Evolutionary conservation across 768 basidiomycete genomes (phyloP).

Genomic region (Mycena vitilis): DNA sequence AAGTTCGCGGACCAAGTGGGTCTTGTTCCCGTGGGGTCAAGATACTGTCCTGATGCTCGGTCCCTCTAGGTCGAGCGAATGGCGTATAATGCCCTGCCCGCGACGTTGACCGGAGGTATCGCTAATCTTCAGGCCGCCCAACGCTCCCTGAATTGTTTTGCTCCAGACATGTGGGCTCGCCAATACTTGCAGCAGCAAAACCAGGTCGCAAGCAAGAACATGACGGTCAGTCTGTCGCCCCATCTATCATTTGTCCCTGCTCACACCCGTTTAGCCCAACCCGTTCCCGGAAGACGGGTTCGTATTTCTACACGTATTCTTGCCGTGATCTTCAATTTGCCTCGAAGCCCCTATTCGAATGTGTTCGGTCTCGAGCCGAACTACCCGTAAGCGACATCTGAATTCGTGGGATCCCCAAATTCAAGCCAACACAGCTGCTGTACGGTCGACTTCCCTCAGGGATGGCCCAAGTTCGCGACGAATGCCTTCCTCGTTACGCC

Average conservation of each 20-base stretch:
- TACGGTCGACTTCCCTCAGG: constrained; percentile 57
- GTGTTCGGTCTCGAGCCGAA: constrained; percentile 57
- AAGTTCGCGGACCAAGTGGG: constrained; percentile 62
- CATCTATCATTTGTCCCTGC: constrained; percentile 9
- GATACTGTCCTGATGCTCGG: no score
- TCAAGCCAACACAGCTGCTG: constrained; percentile 44
- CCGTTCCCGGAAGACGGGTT: constrained; percentile 66
- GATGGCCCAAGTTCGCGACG: constrained; percentile 57
- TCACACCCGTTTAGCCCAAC: constrained; percentile 47
- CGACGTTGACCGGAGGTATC: constrained; percentile 51
- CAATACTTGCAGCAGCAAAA: constrained; percentile 72
- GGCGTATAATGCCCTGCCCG: constrained; percentile 55
- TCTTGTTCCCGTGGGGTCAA: not conserved
- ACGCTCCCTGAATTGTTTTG: not conserved
- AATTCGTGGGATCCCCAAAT: not conserved
- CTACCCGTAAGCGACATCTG: constrained; percentile 45
- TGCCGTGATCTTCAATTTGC: constrained; percentile 2
- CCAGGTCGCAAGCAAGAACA: constrained; percentile 66
- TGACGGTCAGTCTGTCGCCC: constrained; percentile 55
- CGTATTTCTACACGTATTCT: constrained; percentile 21
- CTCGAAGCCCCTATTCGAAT: constrained; percentile 49
- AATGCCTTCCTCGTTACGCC: constrained; percentile 53
- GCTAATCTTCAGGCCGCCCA: not conserved
- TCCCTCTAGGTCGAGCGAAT: constrained; percentile 47
- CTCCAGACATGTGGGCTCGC: constrained; percentile 65